Evolutionary conservation across 2,329 filamentous ascomycete genomes (phyloP).

Genomic region (Paecilomyces formosus): DNA sequence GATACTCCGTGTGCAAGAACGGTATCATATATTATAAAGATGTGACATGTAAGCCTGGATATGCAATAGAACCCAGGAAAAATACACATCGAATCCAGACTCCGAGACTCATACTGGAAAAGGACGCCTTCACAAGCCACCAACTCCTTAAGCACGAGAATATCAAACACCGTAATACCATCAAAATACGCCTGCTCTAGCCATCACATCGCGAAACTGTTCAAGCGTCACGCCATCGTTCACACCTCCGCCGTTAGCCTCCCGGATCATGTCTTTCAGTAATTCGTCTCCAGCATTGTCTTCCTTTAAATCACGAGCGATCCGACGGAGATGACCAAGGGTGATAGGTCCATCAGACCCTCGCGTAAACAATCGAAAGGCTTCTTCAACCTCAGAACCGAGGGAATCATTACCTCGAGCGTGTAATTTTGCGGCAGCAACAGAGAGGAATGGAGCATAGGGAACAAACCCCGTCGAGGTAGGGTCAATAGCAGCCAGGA

Average conservation of each 20-base stretch:
- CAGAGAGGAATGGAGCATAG: slow-evolving; percentile 76
- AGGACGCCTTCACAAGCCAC: background rate
- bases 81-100: background rate
- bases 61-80: background rate
- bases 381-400: slow-evolving; percentile 68
- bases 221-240: slow-evolving; percentile 64
- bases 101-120: background rate
- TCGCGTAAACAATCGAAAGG: slow-evolving; percentile 71
- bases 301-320: slow-evolving; percentile 76
- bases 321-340: slow-evolving; percentile 65
- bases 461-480: slow-evolving; percentile 68
- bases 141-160: background rate
- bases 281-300: slow-evolving; percentile 69
- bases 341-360: slow-evolving; percentile 58
- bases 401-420: slow-evolving; percentile 45
- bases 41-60: background rate
- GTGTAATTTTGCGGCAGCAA: slow-evolving; percentile 81
- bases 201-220: slow-evolving; percentile 84
- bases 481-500: slow-evolving; percentile 76
- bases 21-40: background rate
- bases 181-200: slow-evolving; percentile 72
- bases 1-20: background rate
- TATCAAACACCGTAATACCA: slow-evolving; percentile 49
- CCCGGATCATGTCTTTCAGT: slow-evolving; percentile 86
- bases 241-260: slow-evolving; percentile 79